Percentiles rank a stretch among this genome's conserved stretches.
Conservation (phyloP, 2,329 filamentous ascomycete genomes). For the Talaromyces piceae region DNA sequence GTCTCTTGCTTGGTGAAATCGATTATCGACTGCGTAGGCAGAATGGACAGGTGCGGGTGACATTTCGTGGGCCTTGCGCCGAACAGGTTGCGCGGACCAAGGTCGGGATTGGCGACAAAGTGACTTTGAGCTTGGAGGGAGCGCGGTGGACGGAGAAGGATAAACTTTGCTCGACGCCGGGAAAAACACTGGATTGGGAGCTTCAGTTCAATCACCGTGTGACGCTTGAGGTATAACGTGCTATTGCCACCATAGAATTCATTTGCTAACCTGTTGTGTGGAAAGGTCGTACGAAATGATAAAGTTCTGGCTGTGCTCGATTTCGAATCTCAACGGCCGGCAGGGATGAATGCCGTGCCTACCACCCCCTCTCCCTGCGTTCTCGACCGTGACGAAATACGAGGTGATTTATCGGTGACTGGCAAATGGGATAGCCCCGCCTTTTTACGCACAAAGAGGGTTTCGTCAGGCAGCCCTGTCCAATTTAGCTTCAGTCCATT, state of each 20-base stretch:
- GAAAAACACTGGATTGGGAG: slow-evolving; percentile 52
- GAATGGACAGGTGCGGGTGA: slow-evolving; percentile 72
- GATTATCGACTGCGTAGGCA: slow-evolving; percentile 72
- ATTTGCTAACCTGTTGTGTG: not conserved
- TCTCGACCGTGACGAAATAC: not conserved
- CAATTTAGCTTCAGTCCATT: slow-evolving; percentile 61
- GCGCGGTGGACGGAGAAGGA: slow-evolving; percentile 56
- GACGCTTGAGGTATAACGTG: slow-evolving; percentile 29
- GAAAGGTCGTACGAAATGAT: slow-evolving; percentile 21
- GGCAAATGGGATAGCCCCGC: slow-evolving; percentile 68
- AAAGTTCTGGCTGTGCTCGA: slow-evolving; percentile 34
- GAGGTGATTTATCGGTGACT: slow-evolving; percentile 22
- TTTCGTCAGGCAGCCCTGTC: slow-evolving; percentile 62
- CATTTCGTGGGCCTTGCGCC: slow-evolving; percentile 65
- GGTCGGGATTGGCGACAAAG: slow-evolving; percentile 70
- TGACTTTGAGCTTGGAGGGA: slow-evolving; percentile 62
- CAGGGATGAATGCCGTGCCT: slow-evolving; percentile 8
- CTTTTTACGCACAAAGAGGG: slow-evolving; percentile 63
- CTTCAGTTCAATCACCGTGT: slow-evolving; percentile 39
- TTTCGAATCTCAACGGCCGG: slow-evolving; percentile 42
- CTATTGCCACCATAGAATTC: not conserved
- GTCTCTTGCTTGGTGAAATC: slow-evolving; percentile 74
- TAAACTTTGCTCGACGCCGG: slow-evolving; percentile 45
- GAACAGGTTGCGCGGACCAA: slow-evolving; percentile 58
- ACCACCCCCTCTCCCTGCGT: not conserved